Percentiles rank a stretch among this genome's conserved stretches.
Evolutionary conservation across 2,329 filamentous ascomycete genomes (phyloP).

Genomic region (Sporothrix pseudoabietina): DNA sequence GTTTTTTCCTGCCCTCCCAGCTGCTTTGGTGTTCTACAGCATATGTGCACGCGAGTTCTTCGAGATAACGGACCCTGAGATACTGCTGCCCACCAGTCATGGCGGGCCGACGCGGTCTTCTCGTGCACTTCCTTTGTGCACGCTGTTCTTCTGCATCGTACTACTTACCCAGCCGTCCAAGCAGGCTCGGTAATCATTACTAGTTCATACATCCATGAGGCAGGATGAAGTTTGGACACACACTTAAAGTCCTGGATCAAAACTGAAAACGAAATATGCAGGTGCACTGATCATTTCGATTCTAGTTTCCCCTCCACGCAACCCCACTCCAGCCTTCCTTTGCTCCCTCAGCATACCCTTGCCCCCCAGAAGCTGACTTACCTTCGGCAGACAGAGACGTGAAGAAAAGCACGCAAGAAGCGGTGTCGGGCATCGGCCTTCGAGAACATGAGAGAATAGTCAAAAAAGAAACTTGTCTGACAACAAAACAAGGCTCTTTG

Average conservation of each 20-base stretch:
- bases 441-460: not conserved
- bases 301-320: not conserved
- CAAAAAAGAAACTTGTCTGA: not conserved
- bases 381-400: slow-evolving; percentile 9
- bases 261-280: not conserved
- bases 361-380: slow-evolving; percentile 1
- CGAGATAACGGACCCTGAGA: not conserved
- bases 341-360: not conserved
- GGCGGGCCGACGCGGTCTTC: not conserved
- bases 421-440: slow-evolving; percentile 3
- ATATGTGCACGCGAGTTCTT: not conserved
- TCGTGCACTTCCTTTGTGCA: not conserved
- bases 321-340: not conserved
- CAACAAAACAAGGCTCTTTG: not conserved
- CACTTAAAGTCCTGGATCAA: not conserved
- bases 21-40: slow-evolving; percentile 6
- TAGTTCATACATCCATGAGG: not conserved
- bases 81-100: not conserved
- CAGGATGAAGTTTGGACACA: not conserved
- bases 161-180: not conserved
- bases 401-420: slow-evolving; percentile 13
- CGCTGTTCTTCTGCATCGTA: no score
- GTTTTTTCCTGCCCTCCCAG: not conserved
- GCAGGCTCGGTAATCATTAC: not conserved
- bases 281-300: not conserved